Conservation (phyloP, 2,329 filamentous ascomycete species). For the Exophiala mesophila region DNA sequence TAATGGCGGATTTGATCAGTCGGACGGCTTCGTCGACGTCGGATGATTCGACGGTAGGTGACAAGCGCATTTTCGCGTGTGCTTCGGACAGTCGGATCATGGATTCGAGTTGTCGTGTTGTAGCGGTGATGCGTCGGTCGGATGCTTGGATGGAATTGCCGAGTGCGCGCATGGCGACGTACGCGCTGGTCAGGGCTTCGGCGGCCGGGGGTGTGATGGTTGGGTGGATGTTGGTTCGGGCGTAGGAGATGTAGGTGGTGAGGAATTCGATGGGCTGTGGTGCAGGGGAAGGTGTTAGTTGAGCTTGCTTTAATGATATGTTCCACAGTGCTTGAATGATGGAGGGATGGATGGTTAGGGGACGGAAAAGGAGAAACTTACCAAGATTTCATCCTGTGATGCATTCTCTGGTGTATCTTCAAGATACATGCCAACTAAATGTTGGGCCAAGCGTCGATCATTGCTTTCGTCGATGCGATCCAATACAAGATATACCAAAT, state of each 20-base stretch:
- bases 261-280: conserved; percentile 83
- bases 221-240: conserved; percentile 79
- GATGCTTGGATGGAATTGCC: conserved; percentile 80
- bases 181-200: conserved; percentile 77
- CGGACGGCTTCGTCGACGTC: conserved; percentile 90
- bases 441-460: conserved; percentile 83
- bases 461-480: conserved; percentile 87
- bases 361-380: conserved; percentile 44
- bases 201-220: conserved; percentile 73
- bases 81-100: conserved; percentile 98
- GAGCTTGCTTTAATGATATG: too few relatives aligned
- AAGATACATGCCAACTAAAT: conserved; percentile 92
- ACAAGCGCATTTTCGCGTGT: conserved; percentile 95
- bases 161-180: conserved; percentile 91
- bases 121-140: conserved; percentile 95
- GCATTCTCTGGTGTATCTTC: conserved; percentile 89
- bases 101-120: conserved; percentile 90
- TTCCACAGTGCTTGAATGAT: too few relatives aligned
- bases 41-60: conserved; percentile 65
- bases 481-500: conserved; percentile 92
- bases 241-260: conserved; percentile 95
- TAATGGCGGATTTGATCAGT: conserved; percentile 87
- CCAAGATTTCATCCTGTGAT: conserved; percentile 70
- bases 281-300: conserved; percentile 12
- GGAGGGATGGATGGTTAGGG: background rate